These are phyloP conservation scores for Pichia kluyveri DNA, from an alignment of 805 yeast species.

Conservation along the genomic window DNA sequence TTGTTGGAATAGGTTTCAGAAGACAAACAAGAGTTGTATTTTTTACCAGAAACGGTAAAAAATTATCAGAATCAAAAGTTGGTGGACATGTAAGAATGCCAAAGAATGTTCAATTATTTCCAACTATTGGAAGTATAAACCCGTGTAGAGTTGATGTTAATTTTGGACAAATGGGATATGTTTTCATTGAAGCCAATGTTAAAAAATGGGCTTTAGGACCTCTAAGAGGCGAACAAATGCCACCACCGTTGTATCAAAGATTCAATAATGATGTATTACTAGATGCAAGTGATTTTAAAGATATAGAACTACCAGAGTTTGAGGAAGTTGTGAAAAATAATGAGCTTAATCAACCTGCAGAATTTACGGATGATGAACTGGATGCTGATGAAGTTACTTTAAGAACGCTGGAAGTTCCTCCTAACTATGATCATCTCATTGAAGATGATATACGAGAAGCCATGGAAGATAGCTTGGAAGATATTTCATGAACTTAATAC, in stretches of 20 bases:
- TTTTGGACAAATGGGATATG: slow-evolving; percentile 86
- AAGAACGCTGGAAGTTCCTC: slow-evolving; percentile 14
- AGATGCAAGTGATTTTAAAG: slow-evolving; percentile 47
- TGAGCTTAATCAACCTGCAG: slow-evolving; percentile 4
- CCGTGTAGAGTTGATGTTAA: slow-evolving; percentile 82
- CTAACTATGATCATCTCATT: slow-evolving; percentile 12
- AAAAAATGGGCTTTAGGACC: slow-evolving; percentile 97
- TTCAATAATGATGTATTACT: slow-evolving; percentile 70
- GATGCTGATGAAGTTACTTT: slow-evolving; percentile 21
- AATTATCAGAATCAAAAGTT: slow-evolving; percentile 67
- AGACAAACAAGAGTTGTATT: slow-evolving; percentile 78
- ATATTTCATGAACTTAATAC: background rate
- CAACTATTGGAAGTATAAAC: slow-evolving; percentile 72
- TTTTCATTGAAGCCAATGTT: slow-evolving; percentile 85
- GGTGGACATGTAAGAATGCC: slow-evolving; percentile 75
- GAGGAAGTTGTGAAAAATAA: slow-evolving; percentile 29
- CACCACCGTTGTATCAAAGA: slow-evolving; percentile 88
- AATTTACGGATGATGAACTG: slow-evolving; percentile 7
- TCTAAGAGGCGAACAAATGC: slow-evolving; percentile 75
- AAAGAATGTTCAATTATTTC: slow-evolving; percentile 63
- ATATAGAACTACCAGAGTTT: slow-evolving; percentile 50
- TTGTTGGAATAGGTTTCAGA: slow-evolving; percentile 85
- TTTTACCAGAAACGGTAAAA: slow-evolving; percentile 91
- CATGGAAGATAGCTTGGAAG: slow-evolving; percentile 1
- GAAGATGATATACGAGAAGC: slow-evolving; percentile 13